Base-by-base conservation (phyloP, 768 basidiomycete species). In the Tephrocybe sp. region DNA sequence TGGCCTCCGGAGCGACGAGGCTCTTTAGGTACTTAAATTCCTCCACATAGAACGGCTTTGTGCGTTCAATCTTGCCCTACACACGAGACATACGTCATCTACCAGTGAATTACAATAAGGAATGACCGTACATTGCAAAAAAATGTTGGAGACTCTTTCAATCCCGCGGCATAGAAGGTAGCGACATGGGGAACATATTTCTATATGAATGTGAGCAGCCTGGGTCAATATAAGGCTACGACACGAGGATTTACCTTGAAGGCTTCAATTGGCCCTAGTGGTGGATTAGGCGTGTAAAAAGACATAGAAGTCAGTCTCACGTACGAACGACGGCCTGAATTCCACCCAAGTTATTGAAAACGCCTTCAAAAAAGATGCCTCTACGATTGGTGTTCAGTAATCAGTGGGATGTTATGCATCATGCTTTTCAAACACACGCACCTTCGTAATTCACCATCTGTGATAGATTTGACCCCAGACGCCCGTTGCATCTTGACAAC, bases 311-410 rank as follows among this genome's bases (percentile, higher is more conserved):
- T n/a, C n/a, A n/a, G n/a, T n/a, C n/a, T n/a, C n/a, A 15, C 45
- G 17, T 24, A 53, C 51, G 15, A 26, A 39, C 25, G 12, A 40
- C 3, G 9, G 26, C 18, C 37, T 30, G 70, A 78, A 85, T 84
- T 40, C 84, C 84, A 41, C 81, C 76, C 36, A 86, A 64, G 50
- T 78, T 81, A 58, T 85, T 76, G 62, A 84, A 84, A 15, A 85
- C 81, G 9, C 84, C 84, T 39, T 85, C 81, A 51, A 69, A 83
- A 60, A 81, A 85, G 64, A 75, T 72, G 39, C 69, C 71, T 58
- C 82, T 83, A 58, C 28, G n/a, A 4, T 23, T 5, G 10, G 25
- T 5, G 12, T 12, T 30, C 28, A 30, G 28, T 30, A 12, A 30
- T 30, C 7, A 30, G n/a, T n/a, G n/a, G n/a, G n/a, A n/a, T n/a